Conservation (phyloP, 2,329 filamentous ascomycete genomes). For the Alternaria tenuissima region DNA sequence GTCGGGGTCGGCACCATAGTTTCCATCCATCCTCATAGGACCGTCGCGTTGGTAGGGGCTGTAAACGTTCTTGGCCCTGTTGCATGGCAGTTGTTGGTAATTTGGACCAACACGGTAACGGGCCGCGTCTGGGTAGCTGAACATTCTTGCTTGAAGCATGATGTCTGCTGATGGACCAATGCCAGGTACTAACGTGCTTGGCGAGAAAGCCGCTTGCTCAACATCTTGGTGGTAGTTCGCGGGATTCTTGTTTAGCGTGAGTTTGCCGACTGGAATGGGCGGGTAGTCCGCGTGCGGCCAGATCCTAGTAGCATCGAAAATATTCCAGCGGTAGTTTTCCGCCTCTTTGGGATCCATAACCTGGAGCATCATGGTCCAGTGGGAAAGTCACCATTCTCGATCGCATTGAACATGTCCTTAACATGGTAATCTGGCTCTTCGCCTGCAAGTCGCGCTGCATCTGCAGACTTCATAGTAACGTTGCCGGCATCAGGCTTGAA, state of each 20-base stretch:
- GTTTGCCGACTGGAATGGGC: conserved; percentile 58
- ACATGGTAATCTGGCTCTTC: no score
- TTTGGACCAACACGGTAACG: conserved; percentile 59
- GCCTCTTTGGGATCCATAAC: no score
- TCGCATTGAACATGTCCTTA: no score
- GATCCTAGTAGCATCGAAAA: conserved; percentile 66
- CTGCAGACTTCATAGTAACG: no score
- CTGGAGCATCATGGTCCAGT: no score
- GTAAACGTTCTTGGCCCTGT: conserved; percentile 40
- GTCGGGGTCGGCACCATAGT: no score
- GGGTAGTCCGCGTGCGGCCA: conserved; percentile 63
- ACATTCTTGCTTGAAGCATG: conserved; percentile 67
- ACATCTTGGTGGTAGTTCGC: conserved; percentile 5
- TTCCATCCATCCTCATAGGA: no score
- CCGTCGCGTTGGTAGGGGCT: conserved; percentile 25
- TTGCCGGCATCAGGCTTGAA: no score
- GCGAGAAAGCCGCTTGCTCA: no score
- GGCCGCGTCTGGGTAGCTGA: conserved; percentile 68
- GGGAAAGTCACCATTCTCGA: no score
- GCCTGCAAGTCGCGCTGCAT: no score
- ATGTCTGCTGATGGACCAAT: conserved; percentile 66
- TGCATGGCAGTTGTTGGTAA: conserved; percentile 58
- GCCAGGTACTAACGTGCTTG: no score
- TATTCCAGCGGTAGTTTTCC: conserved; percentile 51
- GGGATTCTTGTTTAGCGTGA: conserved; percentile 63